A percentile compares a stretch with the other conserved stretches of the same genome.
phyloP scores from a whole-genome alignment of 148 eudicot species.

The Rhododendron ovatum region DNA sequence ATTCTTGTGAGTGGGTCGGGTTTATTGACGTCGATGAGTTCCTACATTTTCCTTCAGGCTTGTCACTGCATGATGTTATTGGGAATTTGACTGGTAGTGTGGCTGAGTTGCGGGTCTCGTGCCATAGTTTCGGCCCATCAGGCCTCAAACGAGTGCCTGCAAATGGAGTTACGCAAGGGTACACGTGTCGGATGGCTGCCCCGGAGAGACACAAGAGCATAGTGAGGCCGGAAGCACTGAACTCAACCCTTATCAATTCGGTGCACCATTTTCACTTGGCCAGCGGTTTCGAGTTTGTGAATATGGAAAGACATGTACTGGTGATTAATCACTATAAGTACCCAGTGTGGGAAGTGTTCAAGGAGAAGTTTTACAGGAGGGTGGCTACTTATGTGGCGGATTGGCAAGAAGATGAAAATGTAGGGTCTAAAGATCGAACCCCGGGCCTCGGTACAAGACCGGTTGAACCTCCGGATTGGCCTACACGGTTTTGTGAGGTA shows the following conservation, averaged over 20 bases:
- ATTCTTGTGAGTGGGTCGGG: slow-evolving; percentile 48
- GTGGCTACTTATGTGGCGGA: slow-evolving; percentile 47
- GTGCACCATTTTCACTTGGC: slow-evolving; percentile 53
- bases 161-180: slow-evolving; percentile 42
- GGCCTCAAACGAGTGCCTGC: slow-evolving; percentile 27
- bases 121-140: slow-evolving; percentile 57
- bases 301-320: slow-evolving; percentile 15
- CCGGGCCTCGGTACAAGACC: slow-evolving; percentile 55
- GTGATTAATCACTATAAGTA: slow-evolving; percentile 60
- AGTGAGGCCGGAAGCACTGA: slow-evolving; percentile 43
- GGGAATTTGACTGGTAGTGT: slow-evolving; percentile 14
- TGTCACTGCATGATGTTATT: slow-evolving; percentile 21
- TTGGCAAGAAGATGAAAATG: slow-evolving; percentile 41
- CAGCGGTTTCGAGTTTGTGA: slow-evolving; percentile 21
- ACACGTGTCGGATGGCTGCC: slow-evolving; percentile 38
- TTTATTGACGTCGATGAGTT: slow-evolving; percentile 61
- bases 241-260: slow-evolving; percentile 33
- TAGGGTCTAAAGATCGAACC: slow-evolving; percentile 48
- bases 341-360: slow-evolving; percentile 49
- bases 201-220: slow-evolving; percentile 62
- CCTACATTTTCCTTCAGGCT: slow-evolving; percentile 30
- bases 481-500: slow-evolving; percentile 43
- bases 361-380: slow-evolving; percentile 39
- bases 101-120: slow-evolving; percentile 33
- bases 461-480: slow-evolving; percentile 45